Conservation (phyloP, 1,139 yeast species). For the Candida sp. region DNA sequence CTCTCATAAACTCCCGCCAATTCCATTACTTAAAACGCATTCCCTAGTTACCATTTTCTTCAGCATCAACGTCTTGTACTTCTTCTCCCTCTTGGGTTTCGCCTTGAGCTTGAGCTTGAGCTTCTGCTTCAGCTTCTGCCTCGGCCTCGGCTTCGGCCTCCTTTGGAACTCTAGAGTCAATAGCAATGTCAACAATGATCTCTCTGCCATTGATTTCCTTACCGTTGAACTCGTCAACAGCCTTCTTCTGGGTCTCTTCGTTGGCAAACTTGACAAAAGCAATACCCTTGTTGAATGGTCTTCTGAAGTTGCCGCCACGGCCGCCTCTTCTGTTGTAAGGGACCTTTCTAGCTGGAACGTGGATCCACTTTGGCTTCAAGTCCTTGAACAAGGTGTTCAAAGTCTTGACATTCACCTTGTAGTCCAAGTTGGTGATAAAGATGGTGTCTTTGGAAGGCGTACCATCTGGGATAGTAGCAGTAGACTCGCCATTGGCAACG, state of each 20-base stretch:
- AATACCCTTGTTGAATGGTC: slow-evolving; percentile 61
- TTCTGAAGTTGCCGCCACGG: slow-evolving; percentile 25
- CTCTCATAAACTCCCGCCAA: not conserved
- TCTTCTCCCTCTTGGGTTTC: too few species aligned
- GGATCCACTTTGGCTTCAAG: slow-evolving; percentile 57
- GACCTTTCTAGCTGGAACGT: slow-evolving; percentile 56
- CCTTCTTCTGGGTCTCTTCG: slow-evolving; percentile 52
- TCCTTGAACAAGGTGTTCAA: slow-evolving; percentile 49
- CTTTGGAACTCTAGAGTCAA: slow-evolving; percentile 46
- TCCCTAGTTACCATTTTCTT: slow-evolving; percentile 6
- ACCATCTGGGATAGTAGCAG: slow-evolving; percentile 47
- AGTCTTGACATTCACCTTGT: slow-evolving; percentile 46
- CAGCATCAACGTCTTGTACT: not conserved
- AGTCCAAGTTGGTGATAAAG: slow-evolving; percentile 62
- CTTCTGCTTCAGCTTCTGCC: slow-evolving; percentile 4
- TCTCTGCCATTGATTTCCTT: slow-evolving; percentile 55
- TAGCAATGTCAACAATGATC: slow-evolving; percentile 59
- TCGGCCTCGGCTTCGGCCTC: slow-evolving; percentile 12
- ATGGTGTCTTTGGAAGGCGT: slow-evolving; percentile 57
- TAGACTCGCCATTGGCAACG: slow-evolving; percentile 13
- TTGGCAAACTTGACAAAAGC: slow-evolving; percentile 61
- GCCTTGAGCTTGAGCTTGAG: too few species aligned
- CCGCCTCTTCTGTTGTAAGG: slow-evolving; percentile 45
- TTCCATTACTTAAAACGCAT: not conserved
- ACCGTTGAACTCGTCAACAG: slow-evolving; percentile 57